Percentiles rank a stretch among this genome's conserved stretches.
Evolutionary conservation across 2,329 filamentous ascomycete species (phyloP).

Genomic region (Neofusicoccum cordaticola): DNA sequence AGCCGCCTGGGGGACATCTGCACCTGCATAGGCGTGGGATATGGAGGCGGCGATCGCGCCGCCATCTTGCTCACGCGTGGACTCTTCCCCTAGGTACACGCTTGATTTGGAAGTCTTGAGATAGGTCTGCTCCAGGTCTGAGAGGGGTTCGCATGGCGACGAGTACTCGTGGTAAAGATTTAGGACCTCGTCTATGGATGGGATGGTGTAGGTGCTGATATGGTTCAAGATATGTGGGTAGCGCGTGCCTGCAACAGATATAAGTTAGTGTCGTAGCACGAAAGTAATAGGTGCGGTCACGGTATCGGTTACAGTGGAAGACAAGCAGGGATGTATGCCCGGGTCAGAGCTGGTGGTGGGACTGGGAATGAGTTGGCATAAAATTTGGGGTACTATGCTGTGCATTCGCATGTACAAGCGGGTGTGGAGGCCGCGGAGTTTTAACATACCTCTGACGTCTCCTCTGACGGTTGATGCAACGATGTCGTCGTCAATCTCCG

Average conservation of each 20-base stretch:
- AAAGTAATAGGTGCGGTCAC: background rate
- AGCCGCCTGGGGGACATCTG: background rate
- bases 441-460: background rate
- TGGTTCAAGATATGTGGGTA: constrained; percentile 15
- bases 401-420: background rate
- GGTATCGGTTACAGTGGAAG: background rate
- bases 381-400: background rate
- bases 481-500: background rate
- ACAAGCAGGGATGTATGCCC: background rate
- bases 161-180: background rate
- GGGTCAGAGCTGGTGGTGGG: background rate
- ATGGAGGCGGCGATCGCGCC: background rate
- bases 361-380: background rate
- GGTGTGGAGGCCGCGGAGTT: background rate
- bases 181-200: constrained; percentile 13
- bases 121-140: background rate
- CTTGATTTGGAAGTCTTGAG: background rate
- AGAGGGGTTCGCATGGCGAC: background rate
- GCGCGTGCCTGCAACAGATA: background rate
- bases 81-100: background rate
- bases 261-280: background rate
- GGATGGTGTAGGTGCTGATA: background rate
- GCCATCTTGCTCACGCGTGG: background rate
- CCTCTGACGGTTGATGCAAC: background rate
- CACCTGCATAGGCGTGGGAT: background rate